These are phyloP conservation scores for Tulasnella sp. DNA, from an alignment of 768 basidiomycete genomes.

Conservation along the genomic window DNA sequence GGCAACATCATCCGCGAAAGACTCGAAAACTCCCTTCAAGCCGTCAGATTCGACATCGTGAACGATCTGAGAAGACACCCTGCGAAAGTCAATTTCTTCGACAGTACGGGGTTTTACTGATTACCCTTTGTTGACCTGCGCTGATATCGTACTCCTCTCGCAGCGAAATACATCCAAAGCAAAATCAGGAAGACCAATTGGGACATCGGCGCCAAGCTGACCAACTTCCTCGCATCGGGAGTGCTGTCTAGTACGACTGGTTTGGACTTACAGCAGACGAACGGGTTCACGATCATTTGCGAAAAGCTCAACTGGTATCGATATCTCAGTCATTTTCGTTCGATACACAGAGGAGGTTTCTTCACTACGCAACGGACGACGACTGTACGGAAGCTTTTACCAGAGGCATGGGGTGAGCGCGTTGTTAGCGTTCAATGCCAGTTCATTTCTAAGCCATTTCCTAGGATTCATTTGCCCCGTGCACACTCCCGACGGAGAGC, in stretches of 20 bases:
- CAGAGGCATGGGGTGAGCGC: constrained; percentile 87
- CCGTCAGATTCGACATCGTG: constrained; percentile 18
- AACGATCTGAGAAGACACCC: constrained; percentile 58
- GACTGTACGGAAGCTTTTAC: constrained; percentile 87
- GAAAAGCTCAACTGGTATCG: constrained; percentile 99
- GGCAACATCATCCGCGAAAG: constrained; percentile 98
- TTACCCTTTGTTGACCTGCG: background rate
- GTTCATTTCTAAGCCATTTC: too few relatives aligned
- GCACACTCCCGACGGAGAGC: constrained; percentile 96
- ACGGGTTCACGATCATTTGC: constrained; percentile 97
- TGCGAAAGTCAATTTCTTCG: constrained; percentile 78
- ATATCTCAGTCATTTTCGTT: constrained; percentile 96
- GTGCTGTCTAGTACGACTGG: constrained; percentile 92
- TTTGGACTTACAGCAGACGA: constrained; percentile 91
- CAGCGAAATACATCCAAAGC: constrained; percentile 74
- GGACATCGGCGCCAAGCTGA: constrained; percentile 80
- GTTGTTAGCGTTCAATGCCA: background rate
- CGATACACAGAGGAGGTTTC: constrained; percentile 98
- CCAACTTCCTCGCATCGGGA: constrained; percentile 95
- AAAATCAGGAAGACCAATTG: constrained; percentile 64
- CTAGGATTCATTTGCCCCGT: constrained; percentile 95
- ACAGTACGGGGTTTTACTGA: constrained; percentile 49
- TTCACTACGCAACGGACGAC: constrained; percentile 98
- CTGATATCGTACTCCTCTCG: constrained; percentile 4
- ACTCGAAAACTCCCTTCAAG: constrained; percentile 75